Conservation (phyloP, 2,329 filamentous ascomycete species). For the Talaromyces atroroseus region DNA sequence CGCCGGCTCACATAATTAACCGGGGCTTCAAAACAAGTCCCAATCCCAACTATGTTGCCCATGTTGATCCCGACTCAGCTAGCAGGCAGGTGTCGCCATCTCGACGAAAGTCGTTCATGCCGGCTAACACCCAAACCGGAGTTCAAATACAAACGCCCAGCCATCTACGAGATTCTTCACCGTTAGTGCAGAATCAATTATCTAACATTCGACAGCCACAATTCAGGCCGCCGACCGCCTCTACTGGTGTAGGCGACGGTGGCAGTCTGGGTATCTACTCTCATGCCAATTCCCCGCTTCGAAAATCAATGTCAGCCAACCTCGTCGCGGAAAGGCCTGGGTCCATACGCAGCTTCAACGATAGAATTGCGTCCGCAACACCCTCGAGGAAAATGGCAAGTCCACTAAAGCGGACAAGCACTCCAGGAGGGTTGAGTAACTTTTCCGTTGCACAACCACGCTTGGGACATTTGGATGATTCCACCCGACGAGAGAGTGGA, state of each 20-base stretch:
- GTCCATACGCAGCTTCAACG: slow-evolving; percentile 35
- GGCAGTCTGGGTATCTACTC: slow-evolving; percentile 75
- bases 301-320: slow-evolving; percentile 66
- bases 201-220: slow-evolving; percentile 50
- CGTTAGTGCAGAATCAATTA: slow-evolving; percentile 35
- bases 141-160: slow-evolving; percentile 35
- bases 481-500: slow-evolving; percentile 9
- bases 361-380: slow-evolving; percentile 33
- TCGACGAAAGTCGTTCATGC: slow-evolving; percentile 15
- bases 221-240: slow-evolving; percentile 38
- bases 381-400: slow-evolving; percentile 30
- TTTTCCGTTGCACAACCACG: not conserved
- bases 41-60: slow-evolving; percentile 71
- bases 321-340: slow-evolving; percentile 28
- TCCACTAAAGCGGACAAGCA: slow-evolving; percentile 9
- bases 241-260: slow-evolving; percentile 51
- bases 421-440: slow-evolving; percentile 6
- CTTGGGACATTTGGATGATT: slow-evolving; percentile 6
- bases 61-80: slow-evolving; percentile 64
- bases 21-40: slow-evolving; percentile 75
- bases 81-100: slow-evolving; percentile 17
- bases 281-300: slow-evolving; percentile 75
- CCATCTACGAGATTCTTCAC: slow-evolving; percentile 45
- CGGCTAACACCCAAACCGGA: slow-evolving; percentile 20
- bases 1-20: slow-evolving; percentile 59